These are phyloP conservation scores for Falciphora oryzae DNA, from an alignment of 2,329 filamentous ascomycete genomes.

Conservation along the genomic window DNA sequence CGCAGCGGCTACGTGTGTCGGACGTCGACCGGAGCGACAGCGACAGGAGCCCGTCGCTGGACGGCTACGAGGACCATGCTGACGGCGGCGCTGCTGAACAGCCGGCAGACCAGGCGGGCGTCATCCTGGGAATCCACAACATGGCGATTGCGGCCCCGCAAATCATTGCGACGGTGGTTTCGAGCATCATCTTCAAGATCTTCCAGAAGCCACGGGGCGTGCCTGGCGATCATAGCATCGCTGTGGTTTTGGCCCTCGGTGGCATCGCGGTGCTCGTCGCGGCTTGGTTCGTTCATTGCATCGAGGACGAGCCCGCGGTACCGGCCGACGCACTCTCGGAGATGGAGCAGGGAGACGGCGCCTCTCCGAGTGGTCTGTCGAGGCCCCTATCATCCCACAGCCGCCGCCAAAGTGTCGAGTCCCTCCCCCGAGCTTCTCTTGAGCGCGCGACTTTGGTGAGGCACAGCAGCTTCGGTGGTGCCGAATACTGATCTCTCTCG, in stretches of 20 bases:
- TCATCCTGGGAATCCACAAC: constrained; percentile 93
- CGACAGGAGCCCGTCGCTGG: constrained; percentile 16
- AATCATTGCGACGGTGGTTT: constrained; percentile 80
- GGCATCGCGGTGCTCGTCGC: constrained; percentile 73
- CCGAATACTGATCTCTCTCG: constrained; percentile 34
- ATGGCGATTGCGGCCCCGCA: constrained; percentile 90
- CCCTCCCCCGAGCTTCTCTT: constrained; percentile 35
- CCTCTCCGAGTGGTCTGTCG: constrained; percentile 2
- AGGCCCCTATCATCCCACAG: constrained; percentile 24
- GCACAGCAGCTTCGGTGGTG: constrained; percentile 43
- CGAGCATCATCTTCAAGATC: constrained; percentile 75
- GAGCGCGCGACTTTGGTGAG: constrained; percentile 41
- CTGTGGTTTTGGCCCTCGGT: constrained; percentile 79
- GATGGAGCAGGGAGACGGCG: constrained; percentile 32
- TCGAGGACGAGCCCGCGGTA: constrained; percentile 53
- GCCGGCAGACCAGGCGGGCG: constrained; percentile 71
- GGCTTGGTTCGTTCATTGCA: constrained; percentile 63
- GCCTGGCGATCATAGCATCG: constrained; percentile 80
- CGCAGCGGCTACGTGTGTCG: constrained; percentile 19
- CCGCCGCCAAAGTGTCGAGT: constrained; percentile 36
- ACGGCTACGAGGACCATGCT: constrained; percentile 22
- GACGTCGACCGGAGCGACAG: constrained; percentile 18
- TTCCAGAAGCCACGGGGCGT: constrained; percentile 83
- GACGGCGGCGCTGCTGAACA: constrained; percentile 35
- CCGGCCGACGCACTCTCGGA: constrained; percentile 30